Percentiles rank a stretch among this genome's conserved stretches.
Conservation (phyloP, 1,139 yeast genomes). For the Kurtzmaniella natalensis region DNA sequence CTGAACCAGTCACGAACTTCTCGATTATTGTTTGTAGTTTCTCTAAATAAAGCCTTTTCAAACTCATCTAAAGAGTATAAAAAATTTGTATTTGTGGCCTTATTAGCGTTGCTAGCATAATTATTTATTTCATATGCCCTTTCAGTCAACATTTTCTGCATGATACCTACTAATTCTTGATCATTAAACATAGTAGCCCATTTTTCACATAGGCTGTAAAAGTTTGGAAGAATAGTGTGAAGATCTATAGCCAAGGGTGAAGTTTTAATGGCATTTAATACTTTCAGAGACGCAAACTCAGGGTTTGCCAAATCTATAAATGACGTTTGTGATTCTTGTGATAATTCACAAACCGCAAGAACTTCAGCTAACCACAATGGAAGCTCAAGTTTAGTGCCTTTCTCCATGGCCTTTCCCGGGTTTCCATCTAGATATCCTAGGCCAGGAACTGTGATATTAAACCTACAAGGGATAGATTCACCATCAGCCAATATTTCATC, state of each 20-base stretch:
- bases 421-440: constrained; percentile 85
- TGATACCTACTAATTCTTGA: constrained; percentile 52
- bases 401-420: constrained; percentile 59
- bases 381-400: constrained; percentile 67
- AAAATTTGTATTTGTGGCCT: constrained; percentile 45
- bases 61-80: constrained; percentile 68
- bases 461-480: constrained; percentile 71
- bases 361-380: constrained; percentile 90
- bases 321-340: constrained; percentile 41
- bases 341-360: constrained; percentile 52
- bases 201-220: constrained; percentile 61
- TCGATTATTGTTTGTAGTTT: constrained; percentile 58
- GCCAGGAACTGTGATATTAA: constrained; percentile 77
- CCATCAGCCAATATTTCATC: constrained; percentile 81
- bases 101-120: constrained; percentile 55
- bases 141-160: constrained; percentile 52
- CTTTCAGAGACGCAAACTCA: constrained; percentile 56
- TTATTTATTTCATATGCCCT: constrained; percentile 71
- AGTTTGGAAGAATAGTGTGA: constrained; percentile 62
- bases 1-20: constrained; percentile 60
- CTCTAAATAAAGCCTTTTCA: constrained; percentile 58
- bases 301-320: constrained; percentile 70
- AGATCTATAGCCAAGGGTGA: constrained; percentile 66
- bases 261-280: constrained; percentile 77
- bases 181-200: constrained; percentile 74